These are phyloP conservation scores for Erythrophleum fordii DNA, from an alignment of 306 rosid genomes.

Conservation along the genomic window DNA sequence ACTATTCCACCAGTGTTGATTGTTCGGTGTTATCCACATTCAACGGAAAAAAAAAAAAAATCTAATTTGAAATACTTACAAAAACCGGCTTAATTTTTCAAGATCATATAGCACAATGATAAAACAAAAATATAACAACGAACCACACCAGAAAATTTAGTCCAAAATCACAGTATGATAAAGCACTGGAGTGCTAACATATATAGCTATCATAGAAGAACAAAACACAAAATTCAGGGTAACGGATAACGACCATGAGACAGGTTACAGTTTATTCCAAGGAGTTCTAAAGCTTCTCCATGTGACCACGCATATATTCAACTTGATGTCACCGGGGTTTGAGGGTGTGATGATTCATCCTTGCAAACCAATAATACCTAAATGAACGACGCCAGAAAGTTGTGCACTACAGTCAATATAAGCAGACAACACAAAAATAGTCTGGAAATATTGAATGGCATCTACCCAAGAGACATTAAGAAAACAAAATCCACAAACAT, in stretches of 20 bases:
- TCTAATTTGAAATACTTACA: neutral
- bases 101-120: neutral
- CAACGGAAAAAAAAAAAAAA: neutral
- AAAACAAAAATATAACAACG: neutral
- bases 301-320: neutral
- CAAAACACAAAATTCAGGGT: constrained; percentile 27
- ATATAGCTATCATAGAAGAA: constrained; percentile 15
- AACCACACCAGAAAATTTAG: constrained; percentile 18
- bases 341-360: constrained; percentile 49
- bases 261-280: constrained; percentile 42
- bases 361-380: constrained; percentile 90
- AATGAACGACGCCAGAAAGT: neutral
- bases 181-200: constrained; percentile 8
- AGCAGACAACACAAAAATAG: constrained; percentile 2
- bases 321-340: constrained; percentile 4
- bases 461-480: neutral
- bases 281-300: neutral
- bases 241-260: constrained; percentile 38
- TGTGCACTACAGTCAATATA: constrained; percentile 13
- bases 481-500: neutral
- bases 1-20: neutral
- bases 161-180: neutral
- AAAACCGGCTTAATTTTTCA: neutral
- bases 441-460: neutral
- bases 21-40: neutral